phyloP scores from a whole-genome alignment of 345 rosid genomes.

The Gossypium longicalyx region DNA sequence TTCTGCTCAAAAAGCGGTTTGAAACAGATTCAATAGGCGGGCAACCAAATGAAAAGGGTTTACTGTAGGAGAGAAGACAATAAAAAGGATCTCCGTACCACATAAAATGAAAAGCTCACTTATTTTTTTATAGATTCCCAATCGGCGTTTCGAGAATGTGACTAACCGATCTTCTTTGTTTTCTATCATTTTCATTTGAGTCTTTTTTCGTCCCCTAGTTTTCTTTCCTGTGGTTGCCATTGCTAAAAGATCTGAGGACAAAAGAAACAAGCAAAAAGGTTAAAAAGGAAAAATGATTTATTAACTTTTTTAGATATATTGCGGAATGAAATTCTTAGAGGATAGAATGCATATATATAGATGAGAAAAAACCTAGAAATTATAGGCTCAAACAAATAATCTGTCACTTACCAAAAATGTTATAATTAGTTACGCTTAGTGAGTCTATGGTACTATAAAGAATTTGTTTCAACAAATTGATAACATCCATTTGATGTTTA shows the following conservation, averaged over 20 bases:
- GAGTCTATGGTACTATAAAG: background rate
- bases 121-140: constrained; percentile 39
- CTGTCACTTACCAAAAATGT: background rate
- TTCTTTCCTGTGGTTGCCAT: background rate
- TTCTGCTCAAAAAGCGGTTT: constrained; percentile 15
- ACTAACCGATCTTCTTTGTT: constrained; percentile 24
- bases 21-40: constrained; percentile 30
- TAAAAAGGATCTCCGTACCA: constrained; percentile 23
- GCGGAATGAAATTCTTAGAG: background rate
- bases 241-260: background rate
- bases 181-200: constrained; percentile 26
- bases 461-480: background rate
- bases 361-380: background rate
- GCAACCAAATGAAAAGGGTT: constrained; percentile 32
- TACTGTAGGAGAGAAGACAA: constrained; percentile 35
- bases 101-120: constrained; percentile 33
- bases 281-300: background rate
- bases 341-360: constrained; percentile 3
- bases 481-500: background rate
- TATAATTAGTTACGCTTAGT: background rate
- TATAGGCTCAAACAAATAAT: background rate
- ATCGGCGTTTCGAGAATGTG: constrained; percentile 39
- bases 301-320: background rate
- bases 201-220: constrained; percentile 30
- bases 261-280: background rate